phyloP scores from a whole-genome alignment of 495 filamentous ascomycete species.

The Penicillium longicatenatum region DNA sequence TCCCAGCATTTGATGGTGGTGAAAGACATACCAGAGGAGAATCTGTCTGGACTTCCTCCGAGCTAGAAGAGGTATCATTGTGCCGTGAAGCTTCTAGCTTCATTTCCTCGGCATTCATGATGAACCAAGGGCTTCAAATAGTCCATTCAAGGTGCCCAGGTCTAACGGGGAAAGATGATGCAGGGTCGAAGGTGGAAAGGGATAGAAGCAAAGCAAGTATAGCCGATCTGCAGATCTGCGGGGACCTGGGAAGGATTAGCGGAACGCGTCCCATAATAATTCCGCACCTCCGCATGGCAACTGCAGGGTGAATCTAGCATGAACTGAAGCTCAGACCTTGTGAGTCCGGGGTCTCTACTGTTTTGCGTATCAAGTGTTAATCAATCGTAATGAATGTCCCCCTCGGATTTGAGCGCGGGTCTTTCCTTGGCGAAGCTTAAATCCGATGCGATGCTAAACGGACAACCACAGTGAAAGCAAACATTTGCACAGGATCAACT shows the following conservation, averaged over 20 bases:
- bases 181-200: neutral
- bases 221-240: neutral
- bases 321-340: neutral
- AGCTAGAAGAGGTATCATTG: neutral
- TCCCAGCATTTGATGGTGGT: neutral
- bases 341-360: neutral
- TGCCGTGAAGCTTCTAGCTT: neutral
- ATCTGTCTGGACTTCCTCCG: neutral
- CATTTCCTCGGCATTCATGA: neutral
- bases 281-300: neutral
- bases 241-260: neutral
- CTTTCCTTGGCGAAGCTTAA: too few relatives aligned
- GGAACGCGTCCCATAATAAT: neutral
- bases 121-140: neutral
- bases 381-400: too few relatives aligned
- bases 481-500: neutral
- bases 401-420: too few relatives aligned
- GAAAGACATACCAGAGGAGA: conserved; percentile 1
- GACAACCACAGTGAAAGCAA: neutral
- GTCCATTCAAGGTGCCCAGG: neutral
- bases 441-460: too few relatives aligned
- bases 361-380: neutral
- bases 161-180: neutral
- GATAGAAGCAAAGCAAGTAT: neutral
- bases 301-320: neutral